Conservation (phyloP, 257 asterid species). For the Thymus mandschuricus region DNA sequence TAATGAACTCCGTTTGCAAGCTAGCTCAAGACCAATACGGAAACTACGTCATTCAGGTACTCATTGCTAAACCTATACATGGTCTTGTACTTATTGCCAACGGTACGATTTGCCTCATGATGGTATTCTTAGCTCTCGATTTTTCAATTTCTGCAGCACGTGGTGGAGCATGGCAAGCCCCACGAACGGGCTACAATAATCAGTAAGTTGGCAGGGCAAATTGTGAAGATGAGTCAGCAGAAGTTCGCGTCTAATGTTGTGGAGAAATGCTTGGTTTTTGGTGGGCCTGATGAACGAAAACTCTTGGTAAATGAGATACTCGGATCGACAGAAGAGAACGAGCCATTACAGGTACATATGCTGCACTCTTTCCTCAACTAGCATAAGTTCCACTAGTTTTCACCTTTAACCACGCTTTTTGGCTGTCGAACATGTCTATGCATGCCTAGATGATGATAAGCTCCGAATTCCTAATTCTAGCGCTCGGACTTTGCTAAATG, state of each 20-base stretch:
- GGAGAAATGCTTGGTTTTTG: constrained; percentile 82
- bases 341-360: constrained; percentile 72
- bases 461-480: neutral
- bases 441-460: neutral
- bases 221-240: constrained; percentile 91
- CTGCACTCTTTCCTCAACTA: neutral
- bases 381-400: neutral
- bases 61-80: neutral
- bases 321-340: constrained; percentile 85
- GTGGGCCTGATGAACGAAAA: constrained; percentile 71
- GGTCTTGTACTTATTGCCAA: too few relatives aligned
- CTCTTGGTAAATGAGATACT: constrained; percentile 82
- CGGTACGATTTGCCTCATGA: too few relatives aligned
- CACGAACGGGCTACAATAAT: constrained; percentile 72
- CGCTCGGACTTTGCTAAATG: too few relatives aligned
- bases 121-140: neutral
- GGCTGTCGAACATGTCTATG: neutral
- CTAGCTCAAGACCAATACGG: constrained; percentile 88
- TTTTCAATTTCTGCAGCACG: constrained; percentile 55
- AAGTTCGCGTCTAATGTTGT: constrained; percentile 92
- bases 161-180: constrained; percentile 79
- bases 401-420: neutral
- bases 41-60: constrained; percentile 92
- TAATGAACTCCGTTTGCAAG: constrained; percentile 68
- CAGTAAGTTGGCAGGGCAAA: constrained; percentile 76